Base-by-base conservation (phyloP, 768 basidiomycete genomes). In the Auricularia heimuer region DNA sequence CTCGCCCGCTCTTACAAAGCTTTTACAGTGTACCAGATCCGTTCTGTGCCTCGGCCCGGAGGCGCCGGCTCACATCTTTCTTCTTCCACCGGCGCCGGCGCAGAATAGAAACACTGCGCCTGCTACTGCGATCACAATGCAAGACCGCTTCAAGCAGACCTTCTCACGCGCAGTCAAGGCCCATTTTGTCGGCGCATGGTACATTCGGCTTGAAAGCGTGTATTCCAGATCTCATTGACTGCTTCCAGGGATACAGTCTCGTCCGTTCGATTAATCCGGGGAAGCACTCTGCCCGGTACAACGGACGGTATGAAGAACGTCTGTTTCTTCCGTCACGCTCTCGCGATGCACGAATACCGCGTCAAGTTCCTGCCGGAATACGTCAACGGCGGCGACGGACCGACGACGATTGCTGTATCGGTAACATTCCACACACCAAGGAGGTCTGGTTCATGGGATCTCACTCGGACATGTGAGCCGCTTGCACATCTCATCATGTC, bases 341-440 rank as follows among this genome's bases (percentile, higher is more conserved):
- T 82, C 3, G 81, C 81, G 0, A 70, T 82, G 34, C 81, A 82
- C 64, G 81, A 82, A 58, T 71, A 75, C 33, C 75, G 81, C 4
- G 79, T 81, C 51, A 82, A 81, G 62, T 82, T 81, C 66, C 65
- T 79, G 2, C 81, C 81, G 0, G 80, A 81, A 64, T 80, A 77
- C 56, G 77, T 69, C 0, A 70, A 76, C 35, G 76, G 74, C 0
- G 74, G 73, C 29, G 54, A 66, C 64, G 39, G 68, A 69, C 11
- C 21, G 68, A 69, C n/a, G 71, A 67, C 29, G 29, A 29, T 36
- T 21, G 18, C 69, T 66, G 65, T 63, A 78, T 29, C 29, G 29
- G 12, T 42, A 7, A 7, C 39, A 29, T 29, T 42, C 67, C 69
- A 12, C 70, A 72, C 2, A 67, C 70, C 11, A 72, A 75, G 44